Conservation (phyloP, 2,329 filamentous ascomycete genomes). For the Diaporthe velutina region DNA sequence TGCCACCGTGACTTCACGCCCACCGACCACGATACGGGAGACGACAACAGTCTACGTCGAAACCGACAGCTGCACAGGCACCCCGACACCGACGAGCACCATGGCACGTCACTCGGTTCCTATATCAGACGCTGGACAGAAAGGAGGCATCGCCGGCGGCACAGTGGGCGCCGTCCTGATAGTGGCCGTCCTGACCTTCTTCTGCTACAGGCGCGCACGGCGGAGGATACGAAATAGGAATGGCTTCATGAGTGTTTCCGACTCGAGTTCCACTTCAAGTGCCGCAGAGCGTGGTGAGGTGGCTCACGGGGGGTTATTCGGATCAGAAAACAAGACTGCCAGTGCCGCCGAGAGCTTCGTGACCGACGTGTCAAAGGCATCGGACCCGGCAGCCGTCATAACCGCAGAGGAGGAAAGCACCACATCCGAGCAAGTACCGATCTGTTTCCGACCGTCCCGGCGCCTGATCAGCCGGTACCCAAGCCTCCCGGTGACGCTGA, state of each 20-base stretch:
- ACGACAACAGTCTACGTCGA: neutral
- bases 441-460: conserved; percentile 2
- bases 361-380: neutral
- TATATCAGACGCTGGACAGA: neutral
- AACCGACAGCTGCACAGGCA: neutral
- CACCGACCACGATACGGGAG: neutral
- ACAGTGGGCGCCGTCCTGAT: neutral
- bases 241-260: neutral
- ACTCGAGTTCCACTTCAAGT: neutral
- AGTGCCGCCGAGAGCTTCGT: neutral
- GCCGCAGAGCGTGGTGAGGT: conserved; percentile 11
- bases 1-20: neutral
- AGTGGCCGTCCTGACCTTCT: neutral
- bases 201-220: conserved; percentile 5
- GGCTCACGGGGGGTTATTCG: neutral
- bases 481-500: neutral
- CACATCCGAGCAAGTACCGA: neutral
- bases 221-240: neutral
- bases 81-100: neutral
- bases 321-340: neutral
- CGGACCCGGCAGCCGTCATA: neutral
- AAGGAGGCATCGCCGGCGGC: conserved; percentile 9
- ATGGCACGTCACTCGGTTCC: neutral
- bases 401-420: neutral
- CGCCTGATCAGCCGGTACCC: neutral